Evolutionary conservation across 106 monocot genomes (phyloP), one percentile per base, ranked within the genome.

Genomic region (Apostasia shenzhenica): DNA sequence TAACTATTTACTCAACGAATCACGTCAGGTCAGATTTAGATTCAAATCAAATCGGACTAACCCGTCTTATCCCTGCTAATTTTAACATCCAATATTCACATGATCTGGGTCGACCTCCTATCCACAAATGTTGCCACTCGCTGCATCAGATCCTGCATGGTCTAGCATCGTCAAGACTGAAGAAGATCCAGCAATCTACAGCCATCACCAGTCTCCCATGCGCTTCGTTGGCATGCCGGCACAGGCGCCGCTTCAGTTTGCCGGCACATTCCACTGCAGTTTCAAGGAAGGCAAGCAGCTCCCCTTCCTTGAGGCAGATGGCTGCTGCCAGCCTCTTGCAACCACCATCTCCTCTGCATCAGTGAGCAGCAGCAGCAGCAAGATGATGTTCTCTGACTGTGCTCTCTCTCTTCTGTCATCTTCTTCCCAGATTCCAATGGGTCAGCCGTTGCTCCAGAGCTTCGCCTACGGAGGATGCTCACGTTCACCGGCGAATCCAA

Each of bases 341-440:
- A 81, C 65, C 4, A 70, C 78, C 39, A 67, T 76, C 41, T 60
- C 79, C 37, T 60, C 77, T 52, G 71, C 42, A 62, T 37, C 76
- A 1, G 84, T 62, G 57, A 74, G 76, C 38, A 75, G 75, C 54
- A 72, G 70, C 40, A 45, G 12, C 26, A 58, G 46, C 72, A 75
- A n/a, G 61, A 88, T 75, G 58, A 64, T 87, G 53, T 83, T 84
- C 73, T 47, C 84, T 0, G 45, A 83, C 69, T 78, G 91, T 91
- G 91, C 86, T 86, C 91, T 91, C 91, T 91, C 91, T 91, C 91
- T 91, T 91, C 91, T 91, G 91, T 91, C 91, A 91, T 91, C 86
- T 10, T 81, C 86, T 12, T 63, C 79, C 41, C 89, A 82, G 57
- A 75, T 86, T 14, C 83, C 81, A 1, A 59, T 79, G 68, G 75